Base-by-base conservation (phyloP, 495 filamentous ascomycete species). In the Aspergillus saccharolyticus region DNA sequence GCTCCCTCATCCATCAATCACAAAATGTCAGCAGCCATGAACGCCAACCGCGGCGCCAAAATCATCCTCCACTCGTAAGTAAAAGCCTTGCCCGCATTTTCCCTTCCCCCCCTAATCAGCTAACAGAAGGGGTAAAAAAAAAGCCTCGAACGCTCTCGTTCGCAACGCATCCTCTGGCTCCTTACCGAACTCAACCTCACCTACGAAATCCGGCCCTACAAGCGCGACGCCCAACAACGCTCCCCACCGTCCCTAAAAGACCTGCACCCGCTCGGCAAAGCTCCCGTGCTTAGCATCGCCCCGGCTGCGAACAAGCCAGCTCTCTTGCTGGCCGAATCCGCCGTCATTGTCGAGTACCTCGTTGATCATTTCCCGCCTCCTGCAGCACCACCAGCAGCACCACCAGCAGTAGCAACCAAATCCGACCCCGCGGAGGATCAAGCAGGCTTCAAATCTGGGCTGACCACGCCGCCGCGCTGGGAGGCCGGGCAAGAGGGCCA, bases 131-230 rank as follows among this genome's bases (percentile, higher is more conserved):
- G 10, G 10, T 30, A 10, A 30, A 30, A 30, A 4, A 4, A 30
- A 5, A 71, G 69, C 67, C 69, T 71, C 47, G 67, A 70, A 52
- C 61, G 70, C 60, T 67, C 67, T 28, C 89, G 91, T 51, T 81
- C 88, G 45, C 89, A 95, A 57, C 85, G 89, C 44, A 87, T 95
- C 56, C 76, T 91, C 47, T 95, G 89, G 90, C 83, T 96, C 42
- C 81, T 96, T 53, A 87, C 92, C 69, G 91, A 93, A 61, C 83
- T 92, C 55, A 74, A 81, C 15, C 52, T 95, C 22, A 70, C 83
- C 46, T 96, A 91, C 74, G 81, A 88, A 54, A 68, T 96, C 57
- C 80, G 89, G 60, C 79, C 81, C 43, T 92, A 83, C 80, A 83
- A 86, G 58, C 85, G 91, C 30, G 67, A 70, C 46, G 58, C 73